Evolutionary conservation across 2,329 filamentous ascomycete species (phyloP).

Genomic region (Aspergillus quadrilineatus): DNA sequence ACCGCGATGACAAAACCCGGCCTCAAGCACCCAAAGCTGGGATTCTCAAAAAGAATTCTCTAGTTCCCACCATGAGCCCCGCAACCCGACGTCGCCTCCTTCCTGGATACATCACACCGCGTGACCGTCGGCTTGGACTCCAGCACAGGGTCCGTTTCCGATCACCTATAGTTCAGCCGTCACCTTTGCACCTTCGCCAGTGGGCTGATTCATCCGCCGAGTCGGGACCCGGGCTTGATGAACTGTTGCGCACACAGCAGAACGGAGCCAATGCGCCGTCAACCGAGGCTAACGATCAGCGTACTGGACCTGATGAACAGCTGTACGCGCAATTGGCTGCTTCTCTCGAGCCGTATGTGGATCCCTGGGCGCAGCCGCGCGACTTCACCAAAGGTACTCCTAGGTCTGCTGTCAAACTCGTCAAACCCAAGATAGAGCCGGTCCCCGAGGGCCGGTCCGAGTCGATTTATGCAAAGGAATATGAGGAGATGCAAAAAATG

Average conservation of each 20-base stretch:
- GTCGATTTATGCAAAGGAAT: slow-evolving; percentile 31
- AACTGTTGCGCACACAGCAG: background rate
- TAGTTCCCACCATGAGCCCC: background rate
- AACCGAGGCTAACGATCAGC: background rate
- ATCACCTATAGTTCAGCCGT: background rate
- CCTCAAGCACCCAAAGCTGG: background rate
- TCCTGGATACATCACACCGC: background rate
- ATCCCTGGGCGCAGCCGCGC: slow-evolving; percentile 25
- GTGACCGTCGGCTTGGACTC: background rate
- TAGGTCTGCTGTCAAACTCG: slow-evolving; percentile 33
- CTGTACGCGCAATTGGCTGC: background rate
- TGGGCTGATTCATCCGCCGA: background rate
- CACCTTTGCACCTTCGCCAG: background rate
- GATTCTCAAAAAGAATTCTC: background rate
- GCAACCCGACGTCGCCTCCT: background rate
- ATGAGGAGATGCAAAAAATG: slow-evolving; percentile 28
- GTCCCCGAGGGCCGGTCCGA: slow-evolving; percentile 29
- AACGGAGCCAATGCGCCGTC: background rate
- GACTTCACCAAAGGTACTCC: slow-evolving; percentile 25
- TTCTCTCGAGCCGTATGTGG: slow-evolving; percentile 4
- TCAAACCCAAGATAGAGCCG: slow-evolving; percentile 21
- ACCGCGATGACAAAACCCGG: background rate
- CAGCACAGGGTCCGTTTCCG: background rate
- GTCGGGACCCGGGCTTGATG: background rate
- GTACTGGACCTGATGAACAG: background rate